Evolutionary conservation across 2,329 filamentous ascomycete genomes (phyloP), one percentile per base, ranked within the genome.

Genomic region (Xylariaceae sp.): DNA sequence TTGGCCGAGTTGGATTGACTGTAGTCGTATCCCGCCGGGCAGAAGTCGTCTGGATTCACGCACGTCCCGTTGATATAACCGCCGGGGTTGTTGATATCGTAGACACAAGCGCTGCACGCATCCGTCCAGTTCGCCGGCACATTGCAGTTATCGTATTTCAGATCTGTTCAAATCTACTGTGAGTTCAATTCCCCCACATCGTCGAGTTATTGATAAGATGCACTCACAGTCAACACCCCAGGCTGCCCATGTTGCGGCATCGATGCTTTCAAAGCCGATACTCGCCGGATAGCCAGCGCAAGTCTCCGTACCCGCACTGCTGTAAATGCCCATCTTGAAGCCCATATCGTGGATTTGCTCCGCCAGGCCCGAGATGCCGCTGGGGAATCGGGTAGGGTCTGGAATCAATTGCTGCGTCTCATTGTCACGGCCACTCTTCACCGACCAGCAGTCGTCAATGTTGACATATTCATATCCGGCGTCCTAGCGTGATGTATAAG

Each of bases 261-360:
- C 84, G 12, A 80, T 67, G 1, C 73, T 67, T 60, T 87, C 83
- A 60, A 78, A 75, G 1, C 78, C 81, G 7, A 83, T 63, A 50
- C 76, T 80, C 0, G 76, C 83, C 9, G 80, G 76, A 62, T 83
- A 84, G 3, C 76, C 75, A 1, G 74, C 81, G 61, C 81, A 84
- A 2, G 79, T 82, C 55, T 64, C 64, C 31, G 66, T 71, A 42
- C 79, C 79, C 0, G 78, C 79, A 64, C 77, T 78, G 60, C 78
- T 78, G 63, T 87, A 87, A 54, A 87, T 84, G 0, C 84, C 84
- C 7, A 85, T 70, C 64, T 86, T 86, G 44, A 87, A 63, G 1
- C 80, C 81, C 58, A 82, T 62, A 1, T 62, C 68, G 56, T 86
- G 83, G 26, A 86, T 73, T 54, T 78, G 64, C 29, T 77, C 68